Base-by-base conservation (phyloP, 2,329 filamentous ascomycete species). In the Escovopsis weberi region DNA sequence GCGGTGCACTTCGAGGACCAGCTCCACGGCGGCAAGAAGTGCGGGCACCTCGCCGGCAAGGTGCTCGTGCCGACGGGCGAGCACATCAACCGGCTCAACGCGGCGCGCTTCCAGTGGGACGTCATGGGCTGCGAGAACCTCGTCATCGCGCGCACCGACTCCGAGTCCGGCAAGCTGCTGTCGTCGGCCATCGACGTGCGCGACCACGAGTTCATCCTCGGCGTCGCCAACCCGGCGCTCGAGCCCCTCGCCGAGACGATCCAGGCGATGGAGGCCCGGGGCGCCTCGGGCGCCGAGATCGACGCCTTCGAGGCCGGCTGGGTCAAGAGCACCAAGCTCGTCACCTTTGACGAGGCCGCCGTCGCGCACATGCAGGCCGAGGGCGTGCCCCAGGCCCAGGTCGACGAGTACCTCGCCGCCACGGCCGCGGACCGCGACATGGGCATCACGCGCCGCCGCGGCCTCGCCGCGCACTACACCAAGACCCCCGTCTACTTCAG, bases 1-100 rank as follows among this genome's bases (percentile, higher is more conserved):
- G 91, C 83, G 8, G 91, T 98, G 2, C 91, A 98, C 62, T 94
- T 98, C 48, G 91, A 98, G 63, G 91, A 98, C 58, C 91, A 98
- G 65, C 75, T 96, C 38, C 91, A 96, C 58, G 91, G 91, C 37
- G 91, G 91, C 47, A 98, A 98, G 71, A 98, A 96, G 66, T 98
- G 91, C 58, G 91, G 91, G 12, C 91, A 98, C 64, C 68, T 96
- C 47, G 91, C 91, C 1, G 91, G 91, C 51, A 98, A 96, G 61
- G 91, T 96, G 2, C 70, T 98, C 8, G 91, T 96, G 3, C 89
- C 91, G 0, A 78, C 88, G 1, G 84, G 87, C 47, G 91, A 96
- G 60, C 91, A 98, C 67, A 94, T 96, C 69, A 95, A 94, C 66
- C 81, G 91, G 26, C 77, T 98, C 4, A 80, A 87, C 18, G 88